Conservation (phyloP, 768 basidiomycete species). For the Strobilomyces echinocephalus region DNA sequence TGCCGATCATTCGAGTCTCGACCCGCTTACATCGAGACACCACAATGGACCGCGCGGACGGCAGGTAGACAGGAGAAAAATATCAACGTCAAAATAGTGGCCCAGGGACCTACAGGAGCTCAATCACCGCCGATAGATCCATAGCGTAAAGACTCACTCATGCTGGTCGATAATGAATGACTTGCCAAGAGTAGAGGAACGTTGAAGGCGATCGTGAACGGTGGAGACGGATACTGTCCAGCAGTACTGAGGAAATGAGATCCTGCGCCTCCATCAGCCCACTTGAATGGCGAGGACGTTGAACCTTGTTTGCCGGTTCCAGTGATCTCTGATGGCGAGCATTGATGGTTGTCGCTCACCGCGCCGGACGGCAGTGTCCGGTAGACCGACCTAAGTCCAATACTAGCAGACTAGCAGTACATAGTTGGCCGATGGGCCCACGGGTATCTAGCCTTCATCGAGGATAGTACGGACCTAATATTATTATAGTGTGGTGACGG, state of each 20-base stretch:
- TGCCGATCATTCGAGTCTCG: background rate
- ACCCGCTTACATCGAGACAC: constrained; percentile 1
- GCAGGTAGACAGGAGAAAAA: constrained; percentile 10
- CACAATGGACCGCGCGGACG: constrained; percentile 7
- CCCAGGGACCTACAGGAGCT: constrained; percentile 4
- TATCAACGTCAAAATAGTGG: background rate
- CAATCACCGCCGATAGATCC: background rate
- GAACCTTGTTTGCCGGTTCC: constrained; percentile 9
- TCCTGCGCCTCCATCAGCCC: background rate
- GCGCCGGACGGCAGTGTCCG: background rate
- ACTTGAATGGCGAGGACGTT: constrained; percentile 13
- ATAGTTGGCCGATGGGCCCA: too few species aligned
- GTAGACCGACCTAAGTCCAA: background rate
- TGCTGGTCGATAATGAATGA: constrained; percentile 2
- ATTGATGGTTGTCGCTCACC: constrained; percentile 2
- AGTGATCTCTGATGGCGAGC: background rate
- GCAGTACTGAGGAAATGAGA: constrained; percentile 9
- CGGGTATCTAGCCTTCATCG: too few species aligned
- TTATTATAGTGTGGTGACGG: too few species aligned
- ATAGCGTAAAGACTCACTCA: constrained; percentile 11
- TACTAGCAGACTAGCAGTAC: too few species aligned
- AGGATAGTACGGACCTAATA: too few species aligned
- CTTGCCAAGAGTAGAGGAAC: background rate
- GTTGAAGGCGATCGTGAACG: background rate
- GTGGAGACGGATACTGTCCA: constrained; percentile 4